Conservation (phyloP, 1,284 basidiomycete genomes). For the Moesziomyces parantarcticus region DNA sequence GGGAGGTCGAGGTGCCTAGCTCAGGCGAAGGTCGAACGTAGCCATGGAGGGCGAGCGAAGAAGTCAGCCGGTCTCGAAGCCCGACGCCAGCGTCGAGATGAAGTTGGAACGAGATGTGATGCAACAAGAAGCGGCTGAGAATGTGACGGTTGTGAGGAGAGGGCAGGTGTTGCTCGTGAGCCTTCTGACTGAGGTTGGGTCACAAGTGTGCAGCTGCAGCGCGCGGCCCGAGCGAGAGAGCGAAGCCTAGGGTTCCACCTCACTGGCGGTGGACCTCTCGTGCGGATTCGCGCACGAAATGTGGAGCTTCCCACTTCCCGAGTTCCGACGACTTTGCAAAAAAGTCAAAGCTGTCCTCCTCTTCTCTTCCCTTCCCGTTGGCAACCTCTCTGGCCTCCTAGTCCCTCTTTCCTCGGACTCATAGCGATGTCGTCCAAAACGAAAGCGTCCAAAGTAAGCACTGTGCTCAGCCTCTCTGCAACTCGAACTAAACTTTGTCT, state of each 20-base stretch:
- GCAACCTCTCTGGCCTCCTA: neutral
- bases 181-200: neutral
- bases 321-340: slow-evolving; percentile 15
- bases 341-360: slow-evolving; percentile 4
- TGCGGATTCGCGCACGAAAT: slow-evolving; percentile 21
- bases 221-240: neutral
- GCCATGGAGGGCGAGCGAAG: slow-evolving; percentile 13
- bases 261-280: slow-evolving; percentile 23
- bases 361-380: neutral
- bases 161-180: slow-evolving; percentile 25
- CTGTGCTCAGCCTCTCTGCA: too few species aligned
- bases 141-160: neutral
- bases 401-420: neutral
- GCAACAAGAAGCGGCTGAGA: neutral
- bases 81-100: neutral
- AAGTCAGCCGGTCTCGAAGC: neutral
- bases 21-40: slow-evolving; percentile 4
- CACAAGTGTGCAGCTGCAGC: neutral
- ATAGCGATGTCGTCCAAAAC: slow-evolving; percentile 23
- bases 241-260: slow-evolving; percentile 18
- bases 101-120: neutral
- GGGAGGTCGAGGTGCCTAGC: slow-evolving; percentile 3
- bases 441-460: slow-evolving; percentile 22
- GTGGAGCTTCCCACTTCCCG: slow-evolving; percentile 20
- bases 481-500: neutral